Conservation (phyloP, 2,329 filamentous ascomycete species). For the Fusarium subglutinans region DNA sequence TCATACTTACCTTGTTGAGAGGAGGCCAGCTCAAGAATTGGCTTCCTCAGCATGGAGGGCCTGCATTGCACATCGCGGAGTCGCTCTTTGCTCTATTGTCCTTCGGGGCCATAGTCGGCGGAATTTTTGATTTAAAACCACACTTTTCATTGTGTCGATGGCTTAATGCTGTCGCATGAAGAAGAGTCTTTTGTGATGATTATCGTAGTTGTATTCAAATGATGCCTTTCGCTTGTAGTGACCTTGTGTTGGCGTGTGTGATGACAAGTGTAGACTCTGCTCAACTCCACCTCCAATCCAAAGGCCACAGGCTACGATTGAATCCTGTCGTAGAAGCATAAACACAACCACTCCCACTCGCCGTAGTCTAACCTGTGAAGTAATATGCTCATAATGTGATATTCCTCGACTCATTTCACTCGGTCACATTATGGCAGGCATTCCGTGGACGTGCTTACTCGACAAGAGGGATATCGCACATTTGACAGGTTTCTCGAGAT, state of each 20-base stretch:
- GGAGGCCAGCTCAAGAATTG: conserved; percentile 57
- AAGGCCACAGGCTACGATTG: background rate
- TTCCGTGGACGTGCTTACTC: background rate
- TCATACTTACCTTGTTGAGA: conserved; percentile 66
- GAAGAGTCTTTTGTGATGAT: conserved; percentile 47
- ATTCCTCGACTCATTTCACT: background rate
- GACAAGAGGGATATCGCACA: background rate
- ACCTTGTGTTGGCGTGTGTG: rapidly evolving
- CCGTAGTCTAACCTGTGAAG: background rate
- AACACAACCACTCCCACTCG: rapidly evolving
- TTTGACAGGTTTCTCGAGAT: background rate
- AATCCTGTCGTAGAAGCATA: no score
- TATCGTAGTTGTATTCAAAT: rapidly evolving
- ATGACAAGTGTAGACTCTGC: rapidly evolving
- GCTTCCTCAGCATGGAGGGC: conserved; percentile 55
- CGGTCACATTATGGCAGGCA: background rate
- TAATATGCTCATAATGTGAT: no score
- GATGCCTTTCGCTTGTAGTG: rapidly evolving
- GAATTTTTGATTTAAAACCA: conserved; percentile 61
- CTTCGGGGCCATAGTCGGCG: conserved; percentile 64
- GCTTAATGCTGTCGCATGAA: conserved; percentile 53
- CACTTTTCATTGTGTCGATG: conserved; percentile 57
- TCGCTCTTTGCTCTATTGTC: conserved; percentile 59
- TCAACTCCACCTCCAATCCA: no score
- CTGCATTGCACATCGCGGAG: conserved; percentile 67